phyloP scores from a whole-genome alignment of 768 basidiomycete species.

The Lactarius sanguifluus region DNA sequence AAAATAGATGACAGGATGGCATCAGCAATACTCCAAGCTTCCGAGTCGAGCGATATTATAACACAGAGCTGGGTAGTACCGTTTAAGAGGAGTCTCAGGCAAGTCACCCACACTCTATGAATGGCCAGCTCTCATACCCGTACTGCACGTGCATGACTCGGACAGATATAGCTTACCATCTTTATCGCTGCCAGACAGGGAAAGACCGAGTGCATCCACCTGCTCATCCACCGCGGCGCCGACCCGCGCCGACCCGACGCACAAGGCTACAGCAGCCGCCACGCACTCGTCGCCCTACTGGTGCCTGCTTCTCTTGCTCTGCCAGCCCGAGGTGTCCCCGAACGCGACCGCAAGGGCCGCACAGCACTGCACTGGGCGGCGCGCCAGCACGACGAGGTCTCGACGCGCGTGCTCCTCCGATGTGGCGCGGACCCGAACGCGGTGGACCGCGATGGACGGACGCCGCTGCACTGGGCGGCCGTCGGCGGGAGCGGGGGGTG shows the following conservation, averaged over 20 bases:
- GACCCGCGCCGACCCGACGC: constrained; percentile 88
- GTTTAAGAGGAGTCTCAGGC: constrained; percentile 1
- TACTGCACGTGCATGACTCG: not conserved
- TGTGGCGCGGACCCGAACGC: constrained; percentile 79
- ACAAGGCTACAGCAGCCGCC: constrained; percentile 93
- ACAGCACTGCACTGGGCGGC: constrained; percentile 97
- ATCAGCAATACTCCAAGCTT: not conserved
- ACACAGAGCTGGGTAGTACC: not conserved
- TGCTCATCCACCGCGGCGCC: constrained; percentile 83
- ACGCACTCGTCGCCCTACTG: constrained; percentile 91
- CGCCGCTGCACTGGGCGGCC: constrained; percentile 94
- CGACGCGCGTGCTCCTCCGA: constrained; percentile 82
- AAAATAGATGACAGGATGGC: not conserved
- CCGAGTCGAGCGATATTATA: not conserved
- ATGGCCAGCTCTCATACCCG: not conserved
- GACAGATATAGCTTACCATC: constrained; percentile 51
- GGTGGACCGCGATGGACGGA: constrained; percentile 74
- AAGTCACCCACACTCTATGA: not conserved
- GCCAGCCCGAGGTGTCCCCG: constrained; percentile 77
- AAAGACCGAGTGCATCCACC: constrained; percentile 69
- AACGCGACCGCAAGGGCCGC: constrained; percentile 84
- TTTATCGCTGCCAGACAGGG: constrained; percentile 87
- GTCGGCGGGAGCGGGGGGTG: constrained; percentile 84
- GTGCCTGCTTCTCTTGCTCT: constrained; percentile 86
- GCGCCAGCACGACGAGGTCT: constrained; percentile 94